A percentile compares a stretch with the other conserved stretches of the same genome.
phyloP scores from a whole-genome alignment of 2,329 filamentous ascomycete species.

The Hymenoscyphus repandus region DNA sequence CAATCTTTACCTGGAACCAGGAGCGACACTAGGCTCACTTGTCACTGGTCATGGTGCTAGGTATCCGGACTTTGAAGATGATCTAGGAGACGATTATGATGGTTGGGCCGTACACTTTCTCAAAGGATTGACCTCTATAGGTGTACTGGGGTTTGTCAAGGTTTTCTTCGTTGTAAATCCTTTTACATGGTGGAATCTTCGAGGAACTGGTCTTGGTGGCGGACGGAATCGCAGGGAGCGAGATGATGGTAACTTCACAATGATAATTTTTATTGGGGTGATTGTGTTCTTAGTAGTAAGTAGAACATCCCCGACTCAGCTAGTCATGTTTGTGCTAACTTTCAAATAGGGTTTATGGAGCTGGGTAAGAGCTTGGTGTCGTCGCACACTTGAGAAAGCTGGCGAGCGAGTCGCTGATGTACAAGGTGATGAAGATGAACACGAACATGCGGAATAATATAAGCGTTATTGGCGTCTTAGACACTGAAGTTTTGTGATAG shows the following conservation, averaged over 20 bases:
- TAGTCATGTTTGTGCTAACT: constrained; percentile 5
- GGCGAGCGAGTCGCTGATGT: constrained; percentile 81
- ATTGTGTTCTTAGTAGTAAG: constrained; percentile 72
- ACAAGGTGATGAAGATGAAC: constrained; percentile 47
- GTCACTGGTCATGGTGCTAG: constrained; percentile 33
- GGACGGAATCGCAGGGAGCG: constrained; percentile 67
- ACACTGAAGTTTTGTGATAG: neutral
- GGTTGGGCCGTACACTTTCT: constrained; percentile 80
- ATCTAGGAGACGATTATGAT: constrained; percentile 39
- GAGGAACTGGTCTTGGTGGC: constrained; percentile 51
- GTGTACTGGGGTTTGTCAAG: constrained; percentile 80
- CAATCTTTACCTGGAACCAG: constrained; percentile 78
- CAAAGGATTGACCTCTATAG: constrained; percentile 87
- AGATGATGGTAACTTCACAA: constrained; percentile 71
- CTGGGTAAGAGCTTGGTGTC: constrained; percentile 68
- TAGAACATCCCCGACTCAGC: constrained; percentile 20
- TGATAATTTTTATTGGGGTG: constrained; percentile 74
- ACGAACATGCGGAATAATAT: constrained; percentile 12
- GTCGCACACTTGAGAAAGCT: constrained; percentile 66
- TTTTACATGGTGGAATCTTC: constrained; percentile 71
- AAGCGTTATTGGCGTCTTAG: too few species aligned
- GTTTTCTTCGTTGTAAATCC: constrained; percentile 69
- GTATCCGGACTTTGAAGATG: constrained; percentile 40
- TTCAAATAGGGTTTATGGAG: constrained; percentile 70
- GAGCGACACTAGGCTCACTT: constrained; percentile 51